phyloP scores from a whole-genome alignment of 192 early-diverging fungal genomes.

The Backusella mclennaniae region DNA sequence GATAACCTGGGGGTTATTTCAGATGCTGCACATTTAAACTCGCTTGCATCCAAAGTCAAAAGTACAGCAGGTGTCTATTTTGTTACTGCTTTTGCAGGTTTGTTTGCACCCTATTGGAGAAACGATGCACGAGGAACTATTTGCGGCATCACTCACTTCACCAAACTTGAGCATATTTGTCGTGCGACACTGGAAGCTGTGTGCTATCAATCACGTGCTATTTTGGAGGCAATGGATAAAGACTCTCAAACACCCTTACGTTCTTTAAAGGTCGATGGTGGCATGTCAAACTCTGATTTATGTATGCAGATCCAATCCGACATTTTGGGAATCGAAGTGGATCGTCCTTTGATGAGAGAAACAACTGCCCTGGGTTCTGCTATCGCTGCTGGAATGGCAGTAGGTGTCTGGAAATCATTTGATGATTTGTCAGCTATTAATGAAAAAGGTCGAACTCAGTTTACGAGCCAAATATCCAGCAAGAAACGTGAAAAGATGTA shows the following conservation, averaged over 20 bases:
- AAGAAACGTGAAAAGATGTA: conserved; percentile 60
- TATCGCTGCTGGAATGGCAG: conserved; percentile 79
- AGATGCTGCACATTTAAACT: conserved; percentile 68
- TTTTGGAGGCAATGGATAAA: conserved; percentile 86
- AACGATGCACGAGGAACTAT: conserved; percentile 85
- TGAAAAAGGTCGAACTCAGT: conserved; percentile 40
- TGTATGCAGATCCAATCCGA: conserved; percentile 94
- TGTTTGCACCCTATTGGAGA: conserved; percentile 95
- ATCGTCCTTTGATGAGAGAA: conserved; percentile 85
- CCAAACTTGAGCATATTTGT: conserved; percentile 79
- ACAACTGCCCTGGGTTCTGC: conserved; percentile 92
- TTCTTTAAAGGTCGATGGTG: conserved; percentile 86
- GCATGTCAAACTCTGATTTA: conserved; percentile 85
- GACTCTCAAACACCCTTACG: conserved; percentile 69
- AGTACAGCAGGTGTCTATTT: conserved; percentile 91
- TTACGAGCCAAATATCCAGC: conserved; percentile 40
- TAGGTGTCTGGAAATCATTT: conserved; percentile 62
- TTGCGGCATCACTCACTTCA: conserved; percentile 84
- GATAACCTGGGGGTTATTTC: conserved; percentile 78
- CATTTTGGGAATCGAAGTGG: conserved; percentile 74
- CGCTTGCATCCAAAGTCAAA: conserved; percentile 63
- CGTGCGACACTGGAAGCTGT: conserved; percentile 88
- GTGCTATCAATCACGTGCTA: conserved; percentile 86
- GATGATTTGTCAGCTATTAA: conserved; percentile 47
- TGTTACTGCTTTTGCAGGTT: conserved; percentile 90